phyloP scores from a whole-genome alignment of 352 stramenopile genomes.

The Phytophthora sp. region DNA sequence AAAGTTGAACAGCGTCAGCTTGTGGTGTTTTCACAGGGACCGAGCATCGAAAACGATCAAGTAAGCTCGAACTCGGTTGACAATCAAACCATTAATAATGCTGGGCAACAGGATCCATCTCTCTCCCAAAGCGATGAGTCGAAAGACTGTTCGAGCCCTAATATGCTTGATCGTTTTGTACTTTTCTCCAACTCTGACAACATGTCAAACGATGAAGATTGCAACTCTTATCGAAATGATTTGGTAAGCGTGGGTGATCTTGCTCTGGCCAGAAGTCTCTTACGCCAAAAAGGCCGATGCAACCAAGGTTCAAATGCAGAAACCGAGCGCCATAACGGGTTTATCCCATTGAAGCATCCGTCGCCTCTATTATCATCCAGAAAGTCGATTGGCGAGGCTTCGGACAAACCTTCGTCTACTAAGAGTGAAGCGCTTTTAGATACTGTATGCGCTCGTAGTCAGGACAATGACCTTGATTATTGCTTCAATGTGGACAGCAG shows the following conservation, averaged over 20 bases:
- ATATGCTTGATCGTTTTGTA: slow-evolving; percentile 4
- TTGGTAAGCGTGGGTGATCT: slow-evolving; percentile 32
- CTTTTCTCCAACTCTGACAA: slow-evolving; percentile 4
- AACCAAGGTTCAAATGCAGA: not conserved
- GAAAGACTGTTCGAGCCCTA: not conserved
- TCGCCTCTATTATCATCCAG: not conserved
- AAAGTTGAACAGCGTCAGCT: too few relatives aligned
- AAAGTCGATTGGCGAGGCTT: not conserved
- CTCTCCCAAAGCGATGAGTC: not conserved
- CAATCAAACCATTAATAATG: too few relatives aligned
- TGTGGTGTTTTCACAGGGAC: too few relatives aligned
- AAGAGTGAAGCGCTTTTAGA: not conserved
- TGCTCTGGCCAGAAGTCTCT: slow-evolving; percentile 13
- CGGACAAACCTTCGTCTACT: not conserved
- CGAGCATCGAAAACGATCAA: too few relatives aligned
- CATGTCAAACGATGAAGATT: not conserved
- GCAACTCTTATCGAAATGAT: slow-evolving; percentile 16
- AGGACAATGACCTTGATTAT: not conserved
- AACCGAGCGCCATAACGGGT: not conserved
- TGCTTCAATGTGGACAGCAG: not conserved
- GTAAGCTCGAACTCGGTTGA: not conserved
- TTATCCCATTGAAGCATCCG: slow-evolving; percentile 13
- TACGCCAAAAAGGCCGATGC: not conserved
- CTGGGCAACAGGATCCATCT: too few relatives aligned
- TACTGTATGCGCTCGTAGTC: not conserved